Conservation (phyloP, 2,329 filamentous ascomycete genomes). For the Rosellinia necatrix region DNA sequence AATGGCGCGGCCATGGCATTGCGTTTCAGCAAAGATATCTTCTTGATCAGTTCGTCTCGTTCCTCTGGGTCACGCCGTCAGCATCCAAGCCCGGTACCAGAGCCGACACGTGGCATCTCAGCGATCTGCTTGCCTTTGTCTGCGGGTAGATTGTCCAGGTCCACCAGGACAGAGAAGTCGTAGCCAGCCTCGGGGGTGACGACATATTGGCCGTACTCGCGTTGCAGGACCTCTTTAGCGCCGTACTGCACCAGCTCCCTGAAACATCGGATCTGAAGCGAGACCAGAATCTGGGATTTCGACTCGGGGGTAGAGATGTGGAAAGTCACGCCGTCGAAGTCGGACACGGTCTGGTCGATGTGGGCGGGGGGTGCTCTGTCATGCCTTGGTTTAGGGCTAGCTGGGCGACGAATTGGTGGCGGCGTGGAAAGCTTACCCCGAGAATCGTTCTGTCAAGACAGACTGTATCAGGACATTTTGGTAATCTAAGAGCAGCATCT, state of each 20-base stretch:
- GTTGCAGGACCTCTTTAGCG: slow-evolving; percentile 85
- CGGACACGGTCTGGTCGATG: slow-evolving; percentile 97
- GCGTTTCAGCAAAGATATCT: slow-evolving; percentile 90
- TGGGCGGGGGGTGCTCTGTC: slow-evolving; percentile 80
- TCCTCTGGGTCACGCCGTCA: slow-evolving; percentile 63
- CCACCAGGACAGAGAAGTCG: slow-evolving; percentile 91
- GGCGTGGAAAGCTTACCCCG: slow-evolving; percentile 61
- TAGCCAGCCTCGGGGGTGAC: slow-evolving; percentile 86
- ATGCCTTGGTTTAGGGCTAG: slow-evolving; percentile 43
- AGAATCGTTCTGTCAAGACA: slow-evolving; percentile 92
- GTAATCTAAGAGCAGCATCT: slow-evolving; percentile 94
- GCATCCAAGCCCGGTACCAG: slow-evolving; percentile 1
- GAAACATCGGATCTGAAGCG: slow-evolving; percentile 94
- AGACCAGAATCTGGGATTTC: slow-evolving; percentile 93
- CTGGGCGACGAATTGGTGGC: not conserved
- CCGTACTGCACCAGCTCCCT: slow-evolving; percentile 91
- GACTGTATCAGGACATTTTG: slow-evolving; percentile 98
- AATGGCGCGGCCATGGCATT: slow-evolving; percentile 99
- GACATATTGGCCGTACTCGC: slow-evolving; percentile 94
- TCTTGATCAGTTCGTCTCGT: slow-evolving; percentile 81
- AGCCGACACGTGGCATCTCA: not conserved
- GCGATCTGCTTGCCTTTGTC: slow-evolving; percentile 64
- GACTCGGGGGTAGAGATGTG: slow-evolving; percentile 95
- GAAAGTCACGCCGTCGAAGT: slow-evolving; percentile 98
- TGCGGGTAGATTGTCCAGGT: slow-evolving; percentile 83